phyloP scores from a whole-genome alignment of 306 rosid genomes.

The Astragalus glycyphyllos region DNA sequence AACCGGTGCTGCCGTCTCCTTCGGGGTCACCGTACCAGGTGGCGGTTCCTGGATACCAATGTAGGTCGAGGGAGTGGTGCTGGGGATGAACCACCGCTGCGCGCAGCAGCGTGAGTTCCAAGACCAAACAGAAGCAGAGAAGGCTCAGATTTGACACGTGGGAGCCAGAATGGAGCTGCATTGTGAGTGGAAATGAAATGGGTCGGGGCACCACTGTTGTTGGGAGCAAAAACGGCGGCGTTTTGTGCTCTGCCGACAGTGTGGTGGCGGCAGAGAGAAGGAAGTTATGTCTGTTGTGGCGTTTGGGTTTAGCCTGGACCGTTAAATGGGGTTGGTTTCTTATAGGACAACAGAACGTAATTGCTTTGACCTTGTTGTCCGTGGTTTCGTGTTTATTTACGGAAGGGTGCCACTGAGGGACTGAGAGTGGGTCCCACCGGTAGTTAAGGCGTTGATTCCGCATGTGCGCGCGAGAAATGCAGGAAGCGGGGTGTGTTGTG shows the following conservation, averaged over 20 bases:
- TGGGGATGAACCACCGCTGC: conserved; percentile 51
- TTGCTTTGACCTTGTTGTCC: conserved; percentile 31
- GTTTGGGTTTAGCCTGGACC: conserved; percentile 41
- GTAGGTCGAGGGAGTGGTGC: conserved; percentile 55
- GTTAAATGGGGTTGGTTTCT: conserved; percentile 49
- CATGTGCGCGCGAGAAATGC: conserved; percentile 45
- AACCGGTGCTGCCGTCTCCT: conserved; percentile 96
- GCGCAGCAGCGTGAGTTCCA: conserved; percentile 29
- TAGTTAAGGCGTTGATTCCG: conserved; percentile 79
- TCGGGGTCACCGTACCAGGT: conserved; percentile 97
- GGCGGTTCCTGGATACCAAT: conserved; percentile 84
- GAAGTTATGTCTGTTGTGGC: not conserved
- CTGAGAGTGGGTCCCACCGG: conserved; percentile 55
- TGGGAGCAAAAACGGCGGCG: conserved; percentile 11
- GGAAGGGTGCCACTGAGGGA: conserved; percentile 39
- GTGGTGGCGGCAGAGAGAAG: conserved; percentile 46
- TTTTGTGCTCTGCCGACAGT: conserved; percentile 59
- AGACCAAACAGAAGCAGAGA: conserved; percentile 22
- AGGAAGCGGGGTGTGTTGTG: conserved; percentile 29
- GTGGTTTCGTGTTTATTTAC: conserved; percentile 44
- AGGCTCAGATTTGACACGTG: conserved; percentile 17
- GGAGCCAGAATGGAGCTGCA: conserved; percentile 57
- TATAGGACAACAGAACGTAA: conserved; percentile 19
- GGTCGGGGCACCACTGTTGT: conserved; percentile 23
- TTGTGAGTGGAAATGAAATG: conserved; percentile 39